These are phyloP conservation scores for Neofusicoccum kwambonambiense DNA, from an alignment of 2,329 filamentous ascomycete genomes.

Conservation along the genomic window DNA sequence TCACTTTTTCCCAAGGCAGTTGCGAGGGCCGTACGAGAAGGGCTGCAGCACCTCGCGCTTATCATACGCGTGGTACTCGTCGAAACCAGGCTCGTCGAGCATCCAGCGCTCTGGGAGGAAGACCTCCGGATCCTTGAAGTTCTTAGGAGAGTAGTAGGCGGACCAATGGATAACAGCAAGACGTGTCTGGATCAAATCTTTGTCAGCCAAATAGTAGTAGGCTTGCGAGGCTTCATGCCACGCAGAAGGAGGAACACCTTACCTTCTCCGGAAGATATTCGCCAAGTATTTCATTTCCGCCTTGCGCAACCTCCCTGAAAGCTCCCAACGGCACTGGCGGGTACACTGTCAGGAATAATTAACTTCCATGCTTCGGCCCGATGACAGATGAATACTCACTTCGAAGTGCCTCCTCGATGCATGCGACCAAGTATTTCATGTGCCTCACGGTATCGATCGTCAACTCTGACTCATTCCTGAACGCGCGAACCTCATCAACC, in stretches of 20 bases:
- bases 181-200: slow-evolving; percentile 22
- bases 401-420: slow-evolving; percentile 42
- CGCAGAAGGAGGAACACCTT: neutral
- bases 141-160: slow-evolving; percentile 19
- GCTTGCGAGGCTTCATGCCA: too few relatives aligned
- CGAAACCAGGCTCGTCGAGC: slow-evolving; percentile 26
- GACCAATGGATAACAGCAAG: slow-evolving; percentile 21
- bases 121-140: slow-evolving; percentile 35
- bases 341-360: slow-evolving; percentile 29
- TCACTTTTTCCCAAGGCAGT: slow-evolving; percentile 39
- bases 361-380: slow-evolving; percentile 40
- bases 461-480: neutral
- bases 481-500: neutral
- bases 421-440: slow-evolving; percentile 18
- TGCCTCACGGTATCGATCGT: neutral
- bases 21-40: slow-evolving; percentile 45
- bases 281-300: slow-evolving; percentile 39
- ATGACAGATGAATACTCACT: slow-evolving; percentile 32
- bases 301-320: slow-evolving; percentile 33
- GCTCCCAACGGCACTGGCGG: slow-evolving; percentile 39
- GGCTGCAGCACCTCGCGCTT: slow-evolving; percentile 39
- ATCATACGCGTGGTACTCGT: slow-evolving; percentile 28
- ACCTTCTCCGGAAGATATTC: slow-evolving; percentile 34
- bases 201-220: neutral
- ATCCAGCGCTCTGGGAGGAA: slow-evolving; percentile 46